phyloP scores from a whole-genome alignment of 1,284 basidiomycete species.

The Leccinum griseonigrum region DNA sequence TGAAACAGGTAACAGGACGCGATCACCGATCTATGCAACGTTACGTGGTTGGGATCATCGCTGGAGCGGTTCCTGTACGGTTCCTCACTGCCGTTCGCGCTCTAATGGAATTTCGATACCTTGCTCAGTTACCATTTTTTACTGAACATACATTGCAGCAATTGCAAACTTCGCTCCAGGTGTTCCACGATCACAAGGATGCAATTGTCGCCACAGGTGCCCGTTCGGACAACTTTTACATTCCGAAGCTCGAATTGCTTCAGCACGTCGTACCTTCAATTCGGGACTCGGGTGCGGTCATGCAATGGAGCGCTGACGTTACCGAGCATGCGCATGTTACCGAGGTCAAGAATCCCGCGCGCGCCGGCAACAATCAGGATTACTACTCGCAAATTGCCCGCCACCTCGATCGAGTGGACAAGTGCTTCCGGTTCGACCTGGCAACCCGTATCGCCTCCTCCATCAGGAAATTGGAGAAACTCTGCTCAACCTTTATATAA shows the following conservation, averaged over 20 bases:
- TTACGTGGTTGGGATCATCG: background rate
- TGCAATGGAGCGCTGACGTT: background rate
- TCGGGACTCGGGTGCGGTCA: background rate
- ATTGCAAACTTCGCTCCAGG: background rate
- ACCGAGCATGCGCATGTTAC: background rate
- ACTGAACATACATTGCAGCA: background rate
- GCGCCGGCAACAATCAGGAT: background rate
- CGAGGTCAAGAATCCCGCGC: background rate
- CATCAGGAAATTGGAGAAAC: too few species aligned
- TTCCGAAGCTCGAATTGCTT: background rate
- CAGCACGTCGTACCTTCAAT: background rate
- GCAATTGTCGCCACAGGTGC: background rate
- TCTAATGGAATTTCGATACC: background rate
- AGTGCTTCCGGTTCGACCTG: background rate
- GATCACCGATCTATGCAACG: background rate
- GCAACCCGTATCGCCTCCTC: background rate
- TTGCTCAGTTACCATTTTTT: background rate
- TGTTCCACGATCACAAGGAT: background rate
- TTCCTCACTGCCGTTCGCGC: background rate
- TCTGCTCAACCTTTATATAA: too few species aligned
- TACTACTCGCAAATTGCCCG: background rate
- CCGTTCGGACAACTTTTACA: background rate
- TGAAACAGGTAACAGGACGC: background rate
- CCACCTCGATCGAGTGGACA: background rate
- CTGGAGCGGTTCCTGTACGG: background rate